A percentile compares a stretch with the other conserved stretches of the same genome.
These are phyloP conservation scores for Solanum pimpinellifolium DNA, from an alignment of 257 asterid species.

Conservation along the genomic window DNA sequence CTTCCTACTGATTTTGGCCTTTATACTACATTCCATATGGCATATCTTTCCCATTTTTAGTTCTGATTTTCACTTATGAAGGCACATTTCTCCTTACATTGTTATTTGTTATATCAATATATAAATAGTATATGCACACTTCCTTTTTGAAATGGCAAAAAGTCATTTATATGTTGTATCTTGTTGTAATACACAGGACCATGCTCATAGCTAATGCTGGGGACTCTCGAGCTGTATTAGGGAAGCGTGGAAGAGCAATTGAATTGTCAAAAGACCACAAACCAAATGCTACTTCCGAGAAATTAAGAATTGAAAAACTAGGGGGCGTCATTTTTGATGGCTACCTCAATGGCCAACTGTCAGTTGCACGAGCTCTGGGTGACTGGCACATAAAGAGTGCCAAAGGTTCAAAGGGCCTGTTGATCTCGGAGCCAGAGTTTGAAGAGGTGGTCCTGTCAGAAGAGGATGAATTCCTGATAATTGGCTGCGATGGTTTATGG, in stretches of 20 bases:
- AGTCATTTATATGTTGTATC: not conserved
- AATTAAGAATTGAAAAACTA: slow-evolving; percentile 56
- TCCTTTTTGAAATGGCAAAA: not conserved
- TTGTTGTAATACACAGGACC: slow-evolving; percentile 26
- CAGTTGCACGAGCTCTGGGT: slow-evolving; percentile 82
- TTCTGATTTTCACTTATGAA: not conserved
- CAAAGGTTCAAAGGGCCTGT: slow-evolving; percentile 50
- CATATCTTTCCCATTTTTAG: not conserved
- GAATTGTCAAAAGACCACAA: slow-evolving; percentile 80
- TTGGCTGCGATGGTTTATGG: slow-evolving; percentile 90
- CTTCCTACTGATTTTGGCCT: not conserved
- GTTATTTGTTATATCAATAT: not conserved
- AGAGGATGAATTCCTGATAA: slow-evolving; percentile 80
- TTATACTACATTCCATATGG: not conserved
- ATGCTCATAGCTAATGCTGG: slow-evolving; percentile 78
- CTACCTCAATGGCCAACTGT: slow-evolving; percentile 80
- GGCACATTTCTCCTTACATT: not conserved
- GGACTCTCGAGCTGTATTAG: slow-evolving; percentile 82
- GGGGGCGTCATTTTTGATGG: slow-evolving; percentile 80
- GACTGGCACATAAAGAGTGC: slow-evolving; percentile 93
- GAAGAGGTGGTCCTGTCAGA: slow-evolving; percentile 50
- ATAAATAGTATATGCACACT: not conserved
- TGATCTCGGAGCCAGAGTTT: slow-evolving; percentile 74
- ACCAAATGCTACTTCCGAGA: slow-evolving; percentile 65
- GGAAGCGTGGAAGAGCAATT: slow-evolving; percentile 72